Conservation (phyloP, 306 rosid genomes). For the Sindora glabra region DNA sequence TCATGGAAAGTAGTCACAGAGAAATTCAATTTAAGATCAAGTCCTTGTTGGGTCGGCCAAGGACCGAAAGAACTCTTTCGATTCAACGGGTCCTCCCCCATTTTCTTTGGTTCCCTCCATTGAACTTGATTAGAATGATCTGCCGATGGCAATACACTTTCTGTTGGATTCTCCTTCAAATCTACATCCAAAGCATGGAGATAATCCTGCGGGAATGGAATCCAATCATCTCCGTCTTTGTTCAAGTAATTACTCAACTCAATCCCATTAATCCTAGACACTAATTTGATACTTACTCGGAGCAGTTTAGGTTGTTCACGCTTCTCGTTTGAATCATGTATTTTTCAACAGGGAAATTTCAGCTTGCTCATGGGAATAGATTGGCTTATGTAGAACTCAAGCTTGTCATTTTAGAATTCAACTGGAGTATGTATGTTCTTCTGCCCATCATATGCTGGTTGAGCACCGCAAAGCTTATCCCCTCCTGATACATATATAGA, state of each 20-base stretch:
- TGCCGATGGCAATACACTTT: constrained; percentile 73
- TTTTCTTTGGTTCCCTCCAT: constrained; percentile 83
- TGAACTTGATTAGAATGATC: constrained; percentile 72
- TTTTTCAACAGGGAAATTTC: constrained; percentile 29
- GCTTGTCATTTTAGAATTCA: constrained; percentile 75
- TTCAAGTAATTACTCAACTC: constrained; percentile 61
- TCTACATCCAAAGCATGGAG: constrained; percentile 95
- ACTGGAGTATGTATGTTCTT: constrained; percentile 75
- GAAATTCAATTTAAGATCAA: constrained; percentile 51
- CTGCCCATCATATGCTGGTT: constrained; percentile 85
- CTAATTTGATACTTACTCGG: constrained; percentile 64
- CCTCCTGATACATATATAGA: no score
- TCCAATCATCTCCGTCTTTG: constrained; percentile 78
- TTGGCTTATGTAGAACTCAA: constrained; percentile 75
- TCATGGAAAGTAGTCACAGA: constrained; percentile 61
- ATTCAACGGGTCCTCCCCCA: constrained; percentile 91
- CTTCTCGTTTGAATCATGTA: constrained; percentile 33
- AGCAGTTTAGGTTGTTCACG: constrained; percentile 52
- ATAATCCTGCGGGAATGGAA: constrained; percentile 92
- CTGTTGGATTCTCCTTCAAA: constrained; percentile 73
- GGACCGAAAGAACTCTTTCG: constrained; percentile 94
- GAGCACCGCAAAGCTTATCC: constrained; percentile 74
- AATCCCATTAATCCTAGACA: constrained; percentile 31
- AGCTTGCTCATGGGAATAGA: constrained; percentile 46
- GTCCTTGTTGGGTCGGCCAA: constrained; percentile 56